Evolutionary conservation across 2,329 filamentous ascomycete genomes (phyloP), one percentile per base, ranked within the genome.

Genomic region (Aureobasidium sp.): DNA sequence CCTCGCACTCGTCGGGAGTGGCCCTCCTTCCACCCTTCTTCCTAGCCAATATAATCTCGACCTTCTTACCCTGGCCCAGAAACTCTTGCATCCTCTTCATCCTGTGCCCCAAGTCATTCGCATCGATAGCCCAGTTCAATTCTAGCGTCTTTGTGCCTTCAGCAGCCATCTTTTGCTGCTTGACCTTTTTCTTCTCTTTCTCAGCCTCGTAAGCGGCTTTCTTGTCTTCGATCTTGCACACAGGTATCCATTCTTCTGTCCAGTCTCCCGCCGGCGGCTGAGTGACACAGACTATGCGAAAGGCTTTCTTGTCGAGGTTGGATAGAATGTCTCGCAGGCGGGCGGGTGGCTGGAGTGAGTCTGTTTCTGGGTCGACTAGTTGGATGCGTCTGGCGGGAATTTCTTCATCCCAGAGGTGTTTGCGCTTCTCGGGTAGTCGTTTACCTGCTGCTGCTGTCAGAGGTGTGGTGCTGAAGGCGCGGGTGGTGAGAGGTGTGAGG

Each of bases 111-210:
- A 96, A 73, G 76, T 97, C 92, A 70, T 93, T 83, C 13, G 74
- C 70, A 64, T 85, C 86, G 69, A 96, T 95, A 37, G 87, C 86
- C 92, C 92, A 97, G 73, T 91, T 93, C 68, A 97, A 68, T 76
- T 97, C 92, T n/a, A 97, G 74, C 70, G 87, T 87, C 77, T 97
- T 97, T 14, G 74, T 71, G 66, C 78, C 79, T 39, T 76, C 69
- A 25, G 70, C 67, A 62, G 77, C 77, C 59, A 72, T 76, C 66
- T 71, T 77, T 67, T 75, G 74, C 64, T 79, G 78, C n/a, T 29
- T 30, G 45, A 72, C 66, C 53, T 73, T 71, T 65, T 78, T 73
- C 63, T 75, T 73, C 59, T 71, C 73, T 61, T 78, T 73, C 59
- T 80, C 75, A 25, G 74, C 74, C 66, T 78, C 68, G 70, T 73